Percentiles rank a stretch among this genome's conserved stretches.
Evolutionary conservation across 768 basidiomycete genomes (phyloP).

Genomic region (Mycena vitilis): DNA sequence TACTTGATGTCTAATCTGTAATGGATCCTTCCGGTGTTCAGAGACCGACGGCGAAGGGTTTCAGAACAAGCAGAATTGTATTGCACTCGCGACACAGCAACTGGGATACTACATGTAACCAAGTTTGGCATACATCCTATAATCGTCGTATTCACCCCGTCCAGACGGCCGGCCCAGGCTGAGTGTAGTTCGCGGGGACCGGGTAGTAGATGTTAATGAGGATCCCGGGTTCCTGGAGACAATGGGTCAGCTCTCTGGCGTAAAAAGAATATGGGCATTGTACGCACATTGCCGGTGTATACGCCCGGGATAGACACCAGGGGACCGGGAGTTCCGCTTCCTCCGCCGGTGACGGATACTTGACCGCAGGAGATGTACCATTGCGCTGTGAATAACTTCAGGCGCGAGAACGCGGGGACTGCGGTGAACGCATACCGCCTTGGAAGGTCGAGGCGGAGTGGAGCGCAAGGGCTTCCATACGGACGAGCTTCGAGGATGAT

Average conservation of each 20-base stretch:
- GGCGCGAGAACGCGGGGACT: not conserved
- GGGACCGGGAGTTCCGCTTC: conserved; percentile 50
- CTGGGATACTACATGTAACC: no score
- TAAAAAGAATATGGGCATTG: not conserved
- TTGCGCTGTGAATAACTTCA: conserved; percentile 38
- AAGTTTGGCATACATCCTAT: no score
- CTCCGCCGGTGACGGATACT: conserved; percentile 54
- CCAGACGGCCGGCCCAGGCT: conserved; percentile 45
- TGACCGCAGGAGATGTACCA: conserved; percentile 55
- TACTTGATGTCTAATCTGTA: no score
- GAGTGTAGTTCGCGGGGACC: conserved; percentile 45
- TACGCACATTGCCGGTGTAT: conserved; percentile 46
- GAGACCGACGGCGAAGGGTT: no score
- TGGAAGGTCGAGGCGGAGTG: conserved; percentile 53
- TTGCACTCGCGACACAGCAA: no score
- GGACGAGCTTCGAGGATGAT: conserved; percentile 44
- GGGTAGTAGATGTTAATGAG: conserved; percentile 47
- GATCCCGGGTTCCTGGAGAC: conserved; percentile 38
- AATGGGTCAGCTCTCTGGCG: not conserved
- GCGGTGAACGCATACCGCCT: conserved; percentile 47
- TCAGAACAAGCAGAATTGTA: no score
- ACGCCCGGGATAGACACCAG: conserved; percentile 52
- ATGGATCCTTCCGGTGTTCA: no score
- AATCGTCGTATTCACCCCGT: conserved; percentile 17
- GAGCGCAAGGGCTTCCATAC: conserved; percentile 58